Base-by-base conservation (phyloP, 2,329 filamentous ascomycete genomes). In the Aspergillus sp. region DNA sequence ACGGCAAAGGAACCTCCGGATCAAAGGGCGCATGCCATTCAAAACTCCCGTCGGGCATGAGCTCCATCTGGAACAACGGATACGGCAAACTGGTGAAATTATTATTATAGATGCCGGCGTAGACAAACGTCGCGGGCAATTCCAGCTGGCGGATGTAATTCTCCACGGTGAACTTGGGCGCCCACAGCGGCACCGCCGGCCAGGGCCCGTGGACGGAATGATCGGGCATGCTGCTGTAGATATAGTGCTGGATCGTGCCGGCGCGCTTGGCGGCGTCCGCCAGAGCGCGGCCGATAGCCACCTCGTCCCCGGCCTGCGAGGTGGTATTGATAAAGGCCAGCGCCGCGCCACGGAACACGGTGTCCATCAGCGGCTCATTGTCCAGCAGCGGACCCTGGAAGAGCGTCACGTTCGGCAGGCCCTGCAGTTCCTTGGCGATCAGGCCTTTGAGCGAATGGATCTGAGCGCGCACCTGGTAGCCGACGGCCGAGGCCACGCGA, bases 61-160 rank as follows among this genome's bases (percentile, higher is more conserved):
- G 73, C 53, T 94, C 88, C 86, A 96, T 94, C 70, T 90, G 93
- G 72, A 97, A 97, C 3, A 97, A 77, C 1, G 93, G 93, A 62
- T 95, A 97, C 1, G 82, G 82, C 30, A 96, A 76, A 41, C 87
- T 93, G 29, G 91, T 97, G 70, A 97, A 98, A 66, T 98, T 97
- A 71, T 97, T 97, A 76, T 97, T 95, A 75, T 97, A 98, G 59
- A 96, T 96, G 49, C 91, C 93, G 7, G 90, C 88, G 68, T 96
- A 96, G 54, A 96, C 84, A 66, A 95, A 97, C 0, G 91, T 97
- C 1, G 90, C 83, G 0, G 88, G 88, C 7, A 96, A 75, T 7
- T 83, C 83, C 36, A 95, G 79, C 63, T 88, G 80, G 48, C 87
- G 82, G 44, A 96, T 79, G 66, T 97, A 94, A 46, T 93, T 86